Evolutionary conservation across 495 filamentous ascomycete species (phyloP).

Genomic region (Amphirosellinia nigrospora): DNA sequence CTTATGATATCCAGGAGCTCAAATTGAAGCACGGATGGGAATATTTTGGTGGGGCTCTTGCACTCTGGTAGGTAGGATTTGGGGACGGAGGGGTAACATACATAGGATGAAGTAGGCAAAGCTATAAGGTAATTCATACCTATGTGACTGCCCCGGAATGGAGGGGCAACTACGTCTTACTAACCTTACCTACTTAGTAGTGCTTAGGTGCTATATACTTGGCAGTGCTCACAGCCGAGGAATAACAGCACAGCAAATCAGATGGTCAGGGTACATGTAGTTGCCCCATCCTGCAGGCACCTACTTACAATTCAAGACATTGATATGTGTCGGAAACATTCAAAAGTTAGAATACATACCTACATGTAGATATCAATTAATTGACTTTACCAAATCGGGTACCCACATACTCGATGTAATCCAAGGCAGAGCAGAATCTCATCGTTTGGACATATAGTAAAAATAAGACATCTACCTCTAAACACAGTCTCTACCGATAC

Average conservation of each 20-base stretch:
- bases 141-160: background rate
- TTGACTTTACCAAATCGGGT: too few relatives aligned
- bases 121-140: background rate
- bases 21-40: constrained; percentile 5
- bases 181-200: too few relatives aligned
- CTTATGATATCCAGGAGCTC: constrained; percentile 16
- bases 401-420: background rate
- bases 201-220: too few relatives aligned
- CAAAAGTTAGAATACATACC: too few relatives aligned
- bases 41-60: constrained; percentile 29
- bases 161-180: constrained; percentile 4
- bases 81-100: background rate
- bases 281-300: background rate
- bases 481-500: too few relatives aligned
- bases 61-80: background rate
- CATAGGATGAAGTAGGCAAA: background rate
- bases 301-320: background rate
- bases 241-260: too few relatives aligned
- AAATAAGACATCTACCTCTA: too few relatives aligned
- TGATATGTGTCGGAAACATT: background rate
- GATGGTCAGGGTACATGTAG: too few relatives aligned
- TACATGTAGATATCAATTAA: too few relatives aligned
- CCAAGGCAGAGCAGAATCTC: background rate
- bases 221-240: background rate
- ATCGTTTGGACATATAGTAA: too few relatives aligned